Evolutionary conservation across 2,329 filamentous ascomycete species (phyloP).

Genomic region (Escovopsis sp.): DNA sequence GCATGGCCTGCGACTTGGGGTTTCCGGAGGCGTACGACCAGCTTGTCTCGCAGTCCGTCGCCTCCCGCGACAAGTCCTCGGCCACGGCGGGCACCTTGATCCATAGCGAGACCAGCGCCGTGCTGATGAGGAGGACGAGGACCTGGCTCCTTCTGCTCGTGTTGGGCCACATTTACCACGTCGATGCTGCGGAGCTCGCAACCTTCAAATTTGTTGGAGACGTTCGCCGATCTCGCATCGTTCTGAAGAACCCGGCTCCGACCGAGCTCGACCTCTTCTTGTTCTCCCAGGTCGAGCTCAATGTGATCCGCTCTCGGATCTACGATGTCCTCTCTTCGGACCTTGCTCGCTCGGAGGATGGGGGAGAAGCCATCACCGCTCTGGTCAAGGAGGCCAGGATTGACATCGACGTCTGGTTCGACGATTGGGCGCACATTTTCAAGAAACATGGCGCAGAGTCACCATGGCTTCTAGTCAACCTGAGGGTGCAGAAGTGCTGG

Average conservation of each 20-base stretch:
- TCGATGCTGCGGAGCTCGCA: conserved; percentile 19
- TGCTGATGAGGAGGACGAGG: conserved; percentile 26
- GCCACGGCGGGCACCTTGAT: background rate
- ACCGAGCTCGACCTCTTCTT: conserved; percentile 34
- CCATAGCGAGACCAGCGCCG: conserved; percentile 4
- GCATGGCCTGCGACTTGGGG: conserved; percentile 33
- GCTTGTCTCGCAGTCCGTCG: conserved; percentile 12
- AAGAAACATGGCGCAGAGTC: conserved; percentile 6
- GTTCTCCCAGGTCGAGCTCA: conserved; percentile 33
- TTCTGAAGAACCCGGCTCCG: conserved; percentile 26
- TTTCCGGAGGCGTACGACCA: conserved; percentile 28
- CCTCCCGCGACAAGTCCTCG: background rate
- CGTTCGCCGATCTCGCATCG: conserved; percentile 27
- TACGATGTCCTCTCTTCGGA: conserved; percentile 17
- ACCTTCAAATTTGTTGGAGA: conserved; percentile 22
- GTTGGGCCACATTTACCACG: conserved; percentile 32
- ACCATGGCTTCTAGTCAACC: conserved; percentile 26
- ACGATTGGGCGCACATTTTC: conserved; percentile 18
- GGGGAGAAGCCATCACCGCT: conserved; percentile 18
- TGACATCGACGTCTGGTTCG: conserved; percentile 33
- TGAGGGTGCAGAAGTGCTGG: conserved; percentile 38
- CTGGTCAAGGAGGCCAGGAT: conserved; percentile 28
- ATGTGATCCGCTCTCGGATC: conserved; percentile 17
- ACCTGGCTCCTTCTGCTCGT: conserved; percentile 38
- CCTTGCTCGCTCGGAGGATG: conserved; percentile 12